Conservation (phyloP, 2,329 filamentous ascomycete genomes). For the Ceratocystis colombiana region DNA sequence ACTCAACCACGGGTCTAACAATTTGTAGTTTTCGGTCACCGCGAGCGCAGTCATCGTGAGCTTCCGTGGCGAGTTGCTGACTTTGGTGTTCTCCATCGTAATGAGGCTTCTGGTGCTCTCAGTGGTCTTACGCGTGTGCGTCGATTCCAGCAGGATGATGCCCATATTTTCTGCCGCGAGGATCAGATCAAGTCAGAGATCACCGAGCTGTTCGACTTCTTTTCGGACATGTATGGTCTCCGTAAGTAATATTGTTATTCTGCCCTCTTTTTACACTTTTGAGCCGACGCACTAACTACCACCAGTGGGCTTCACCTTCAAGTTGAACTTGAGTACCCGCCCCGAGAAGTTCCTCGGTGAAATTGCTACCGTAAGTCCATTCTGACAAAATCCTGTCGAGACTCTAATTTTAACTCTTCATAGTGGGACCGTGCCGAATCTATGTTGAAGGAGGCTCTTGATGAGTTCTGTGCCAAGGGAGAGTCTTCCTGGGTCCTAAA, state of each 20-base stretch:
- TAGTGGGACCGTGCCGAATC: conserved; percentile 76
- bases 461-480: conserved; percentile 55
- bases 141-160: conserved; percentile 92
- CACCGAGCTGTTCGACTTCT: conserved; percentile 65
- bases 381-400: neutral
- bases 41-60: conserved; percentile 44
- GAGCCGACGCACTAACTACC: conserved; percentile 23
- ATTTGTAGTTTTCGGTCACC: conserved; percentile 26
- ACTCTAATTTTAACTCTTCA: neutral
- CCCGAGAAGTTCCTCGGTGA: conserved; percentile 82
- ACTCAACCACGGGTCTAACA: conserved; percentile 1
- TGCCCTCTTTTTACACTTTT: conserved; percentile 21
- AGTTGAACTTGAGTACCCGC: conserved; percentile 85
- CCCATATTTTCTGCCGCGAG: conserved; percentile 86
- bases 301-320: conserved; percentile 54
- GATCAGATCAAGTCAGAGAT: conserved; percentile 63
- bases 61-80: conserved; percentile 88
- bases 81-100: conserved; percentile 89
- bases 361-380: conserved; percentile 47
- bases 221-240: conserved; percentile 45
- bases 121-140: conserved; percentile 85
- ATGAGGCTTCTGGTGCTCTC: conserved; percentile 87
- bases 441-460: conserved; percentile 67
- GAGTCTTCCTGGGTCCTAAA: conserved; percentile 78
- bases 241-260: conserved; percentile 51